Base-by-base conservation (phyloP, 2,329 filamentous ascomycete species). In the Alternaria dauci region DNA sequence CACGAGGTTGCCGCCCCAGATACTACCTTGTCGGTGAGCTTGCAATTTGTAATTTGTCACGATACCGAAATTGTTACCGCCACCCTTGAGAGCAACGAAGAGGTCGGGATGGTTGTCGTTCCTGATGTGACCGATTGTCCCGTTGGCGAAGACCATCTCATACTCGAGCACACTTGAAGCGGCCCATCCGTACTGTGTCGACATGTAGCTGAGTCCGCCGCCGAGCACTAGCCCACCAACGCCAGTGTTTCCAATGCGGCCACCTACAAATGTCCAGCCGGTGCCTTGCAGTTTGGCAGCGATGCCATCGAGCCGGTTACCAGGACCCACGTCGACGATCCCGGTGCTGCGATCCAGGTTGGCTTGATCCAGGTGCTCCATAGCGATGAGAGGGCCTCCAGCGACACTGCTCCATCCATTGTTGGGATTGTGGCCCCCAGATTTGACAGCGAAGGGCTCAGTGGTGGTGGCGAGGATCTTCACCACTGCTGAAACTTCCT, bases 401-500 rank as follows among this genome's bases (percentile, higher is more conserved):
- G 80, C 77, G 43, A 82, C 80, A 65, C 79, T 82, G 4, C 80
- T 78, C 58, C 82, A 83, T 34, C 80, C 80, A 58, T 81, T 79
- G 59, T 82, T 83, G 1, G 80, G 80, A 58, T 81, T 80, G 67
- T 84, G 82, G 0, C 81, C 81, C 8, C 84, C 85, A 9, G 82
- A 80, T 70, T 84, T 58, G 32, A 54, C 12, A 18, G 55, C 55
- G 18, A 58, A 58, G 5, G 81, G 81, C 34, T 81, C 73, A 8
- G 78, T 80, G 1, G 60, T 71, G 46, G 69, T 69, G 23, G 63
- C 58, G 12, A 88, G 79, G 30, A 84, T 78, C 26, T 79, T 80
- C 47, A 89, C 79, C n/a, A 86, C 80, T 9, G 80, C 78, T 0
- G 85, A 80, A 38, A 88, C 84, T 67, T 88, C 84, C 16, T 81